Evolutionary conservation across 352 stramenopile genomes (phyloP).

Genomic region (Elongisporangium undulatum): DNA sequence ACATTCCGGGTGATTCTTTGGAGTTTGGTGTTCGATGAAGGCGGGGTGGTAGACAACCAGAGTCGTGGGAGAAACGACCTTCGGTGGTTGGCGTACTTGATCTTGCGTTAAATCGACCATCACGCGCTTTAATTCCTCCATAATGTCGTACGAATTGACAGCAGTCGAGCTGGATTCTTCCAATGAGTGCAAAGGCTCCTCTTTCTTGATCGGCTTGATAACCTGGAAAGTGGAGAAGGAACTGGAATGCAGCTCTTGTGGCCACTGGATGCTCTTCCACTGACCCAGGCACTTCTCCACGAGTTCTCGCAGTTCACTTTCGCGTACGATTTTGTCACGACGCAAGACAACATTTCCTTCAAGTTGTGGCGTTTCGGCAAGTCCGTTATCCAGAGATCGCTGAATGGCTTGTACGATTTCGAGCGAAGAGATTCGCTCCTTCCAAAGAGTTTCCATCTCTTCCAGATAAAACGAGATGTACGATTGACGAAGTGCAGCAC

Average conservation of each 20-base stretch:
- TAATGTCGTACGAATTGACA: slow-evolving; percentile 21
- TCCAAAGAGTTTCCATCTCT: slow-evolving; percentile 80
- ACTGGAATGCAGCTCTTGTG: slow-evolving; percentile 43
- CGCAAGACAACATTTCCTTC: slow-evolving; percentile 11
- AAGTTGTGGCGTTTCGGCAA: slow-evolving; percentile 8
- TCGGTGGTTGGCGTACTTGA: slow-evolving; percentile 17
- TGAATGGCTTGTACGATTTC: slow-evolving; percentile 76
- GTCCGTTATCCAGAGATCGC: slow-evolving; percentile 32
- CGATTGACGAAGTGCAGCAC: slow-evolving; percentile 42
- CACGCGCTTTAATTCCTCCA: slow-evolving; percentile 74
- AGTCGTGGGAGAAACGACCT: slow-evolving; percentile 39
- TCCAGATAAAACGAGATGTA: slow-evolving; percentile 80
- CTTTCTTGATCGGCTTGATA: slow-evolving; percentile 21
- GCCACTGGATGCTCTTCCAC: slow-evolving; percentile 70
- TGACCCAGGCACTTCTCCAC: slow-evolving; percentile 48
- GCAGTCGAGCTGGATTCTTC: not conserved
- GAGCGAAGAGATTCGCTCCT: slow-evolving; percentile 67
- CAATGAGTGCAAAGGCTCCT: slow-evolving; percentile 4
- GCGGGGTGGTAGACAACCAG: slow-evolving; percentile 80
- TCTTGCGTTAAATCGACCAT: slow-evolving; percentile 78
- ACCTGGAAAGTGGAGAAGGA: slow-evolving; percentile 27
- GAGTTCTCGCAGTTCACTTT: slow-evolving; percentile 40
- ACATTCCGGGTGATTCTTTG: slow-evolving; percentile 78
- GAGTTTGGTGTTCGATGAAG: slow-evolving; percentile 83
- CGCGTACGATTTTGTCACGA: slow-evolving; percentile 34